Conservation (phyloP, 306 rosid species). For the Acacia acuminata region DNA sequence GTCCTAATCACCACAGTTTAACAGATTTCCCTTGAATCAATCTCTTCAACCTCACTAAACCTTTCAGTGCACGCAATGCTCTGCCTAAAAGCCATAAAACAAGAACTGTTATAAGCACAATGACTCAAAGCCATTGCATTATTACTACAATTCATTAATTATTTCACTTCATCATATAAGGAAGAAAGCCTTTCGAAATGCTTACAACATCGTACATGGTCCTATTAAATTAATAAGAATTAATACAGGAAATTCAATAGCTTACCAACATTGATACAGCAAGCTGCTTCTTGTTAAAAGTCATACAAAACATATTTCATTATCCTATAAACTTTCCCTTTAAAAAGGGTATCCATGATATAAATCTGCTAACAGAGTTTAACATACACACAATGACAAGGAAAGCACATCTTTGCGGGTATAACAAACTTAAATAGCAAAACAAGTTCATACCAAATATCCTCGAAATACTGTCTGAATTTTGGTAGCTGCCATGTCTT, state of each 20-base stretch:
- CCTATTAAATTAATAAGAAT: not conserved
- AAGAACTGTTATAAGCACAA: no score
- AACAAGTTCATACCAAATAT: slow-evolving; percentile 54
- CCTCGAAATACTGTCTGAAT: slow-evolving; percentile 81
- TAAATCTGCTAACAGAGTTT: not conserved
- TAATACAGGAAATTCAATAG: not conserved
- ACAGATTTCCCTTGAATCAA: slow-evolving; percentile 77
- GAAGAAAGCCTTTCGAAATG: slow-evolving; percentile 14
- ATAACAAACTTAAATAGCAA: not conserved
- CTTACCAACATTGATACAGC: not conserved
- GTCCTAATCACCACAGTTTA: slow-evolving; percentile 4
- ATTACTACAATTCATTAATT: slow-evolving; percentile 1
- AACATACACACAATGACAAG: not conserved
- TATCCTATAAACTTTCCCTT: not conserved
- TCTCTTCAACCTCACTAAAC: slow-evolving; percentile 79
- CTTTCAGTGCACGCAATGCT: slow-evolving; percentile 69
- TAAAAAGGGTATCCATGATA: not conserved
- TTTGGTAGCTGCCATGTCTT: slow-evolving; percentile 67
- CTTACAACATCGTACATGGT: not conserved
- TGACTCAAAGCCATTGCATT: slow-evolving; percentile 2
- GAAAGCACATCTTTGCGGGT: not conserved
- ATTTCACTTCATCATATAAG: not conserved
- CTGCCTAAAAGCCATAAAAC: slow-evolving; percentile 53
- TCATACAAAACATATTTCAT: not conserved
- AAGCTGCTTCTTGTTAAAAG: not conserved